phyloP scores from a whole-genome alignment of 805 yeast species.

The Tetrapisispora arboricola region DNA sequence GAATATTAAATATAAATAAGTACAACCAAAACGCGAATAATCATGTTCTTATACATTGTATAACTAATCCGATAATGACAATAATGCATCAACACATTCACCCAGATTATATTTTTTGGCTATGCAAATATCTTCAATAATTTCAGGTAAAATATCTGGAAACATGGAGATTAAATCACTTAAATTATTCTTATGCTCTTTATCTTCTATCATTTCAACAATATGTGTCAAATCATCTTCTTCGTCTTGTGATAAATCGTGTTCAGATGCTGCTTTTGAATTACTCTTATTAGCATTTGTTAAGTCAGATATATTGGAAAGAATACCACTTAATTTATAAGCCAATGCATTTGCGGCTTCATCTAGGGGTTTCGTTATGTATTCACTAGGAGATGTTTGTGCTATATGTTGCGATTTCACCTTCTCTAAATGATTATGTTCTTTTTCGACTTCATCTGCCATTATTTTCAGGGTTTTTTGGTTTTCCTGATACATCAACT shows the following conservation, averaged over 20 bases:
- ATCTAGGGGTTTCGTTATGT: conserved; percentile 18
- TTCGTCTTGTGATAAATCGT: conserved; percentile 13
- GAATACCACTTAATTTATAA: conserved; percentile 17
- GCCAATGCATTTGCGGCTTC: conserved; percentile 18
- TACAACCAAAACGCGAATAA: no score
- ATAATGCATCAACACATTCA: conserved; percentile 51
- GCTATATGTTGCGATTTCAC: not conserved
- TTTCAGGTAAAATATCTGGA: conserved; percentile 57
- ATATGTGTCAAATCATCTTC: conserved; percentile 12
- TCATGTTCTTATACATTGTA: not conserved
- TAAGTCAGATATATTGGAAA: conserved; percentile 3
- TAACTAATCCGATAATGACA: conserved; percentile 16
- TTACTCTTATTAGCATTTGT: not conserved
- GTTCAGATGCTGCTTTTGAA: conserved; percentile 1
- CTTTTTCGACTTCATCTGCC: conserved; percentile 15
- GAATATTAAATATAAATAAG: not conserved
- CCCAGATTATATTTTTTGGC: conserved; percentile 62
- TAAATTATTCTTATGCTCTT: conserved; percentile 36
- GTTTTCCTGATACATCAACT: conserved; percentile 36
- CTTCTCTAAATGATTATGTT: conserved; percentile 1
- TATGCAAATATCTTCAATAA: conserved; percentile 59
- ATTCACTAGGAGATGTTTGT: conserved; percentile 10
- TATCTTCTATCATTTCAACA: conserved; percentile 31
- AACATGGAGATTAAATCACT: conserved; percentile 56
- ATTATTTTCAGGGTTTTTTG: conserved; percentile 31